A percentile compares a stretch with the other conserved stretches of the same genome.
phyloP scores from a whole-genome alignment of 139 green algal species.

The Chlamydomonas sp. region DNA sequence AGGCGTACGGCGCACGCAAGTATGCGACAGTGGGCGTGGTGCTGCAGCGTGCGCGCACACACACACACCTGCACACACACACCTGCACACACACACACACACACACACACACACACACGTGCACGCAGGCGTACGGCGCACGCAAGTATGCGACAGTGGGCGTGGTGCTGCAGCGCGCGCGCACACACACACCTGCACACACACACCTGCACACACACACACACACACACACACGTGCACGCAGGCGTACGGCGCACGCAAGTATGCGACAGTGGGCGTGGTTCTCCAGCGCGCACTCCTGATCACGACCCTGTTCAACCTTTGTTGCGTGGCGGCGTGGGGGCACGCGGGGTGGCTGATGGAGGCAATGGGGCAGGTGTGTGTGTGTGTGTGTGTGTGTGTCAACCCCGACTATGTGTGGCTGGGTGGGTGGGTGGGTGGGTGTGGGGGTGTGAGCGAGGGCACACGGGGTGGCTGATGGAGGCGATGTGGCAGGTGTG shows the following conservation, averaged over 20 bases:
- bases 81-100: background rate
- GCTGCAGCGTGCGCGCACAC: too few relatives aligned
- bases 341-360: conserved; percentile 31
- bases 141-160: too few relatives aligned
- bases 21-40: too few relatives aligned
- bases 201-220: background rate
- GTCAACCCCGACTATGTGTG: too few relatives aligned
- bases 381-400: too few relatives aligned
- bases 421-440: too few relatives aligned
- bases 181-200: too few relatives aligned
- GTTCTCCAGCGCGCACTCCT: conserved; percentile 44
- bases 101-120: background rate
- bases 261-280: conserved; percentile 34
- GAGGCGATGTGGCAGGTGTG: conserved; percentile 5
- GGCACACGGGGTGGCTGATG: conserved; percentile 5
- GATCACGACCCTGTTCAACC: conserved; percentile 39
- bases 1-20: too few relatives aligned
- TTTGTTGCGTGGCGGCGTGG: conserved; percentile 26
- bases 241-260: conserved; percentile 40
- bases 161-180: too few relatives aligned
- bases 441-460: too few relatives aligned
- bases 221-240: background rate
- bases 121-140: too few relatives aligned
- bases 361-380: conserved; percentile 37
- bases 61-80: too few relatives aligned